Conservation (phyloP, 305 asterid genomes). For the Rubia tinctorum region DNA sequence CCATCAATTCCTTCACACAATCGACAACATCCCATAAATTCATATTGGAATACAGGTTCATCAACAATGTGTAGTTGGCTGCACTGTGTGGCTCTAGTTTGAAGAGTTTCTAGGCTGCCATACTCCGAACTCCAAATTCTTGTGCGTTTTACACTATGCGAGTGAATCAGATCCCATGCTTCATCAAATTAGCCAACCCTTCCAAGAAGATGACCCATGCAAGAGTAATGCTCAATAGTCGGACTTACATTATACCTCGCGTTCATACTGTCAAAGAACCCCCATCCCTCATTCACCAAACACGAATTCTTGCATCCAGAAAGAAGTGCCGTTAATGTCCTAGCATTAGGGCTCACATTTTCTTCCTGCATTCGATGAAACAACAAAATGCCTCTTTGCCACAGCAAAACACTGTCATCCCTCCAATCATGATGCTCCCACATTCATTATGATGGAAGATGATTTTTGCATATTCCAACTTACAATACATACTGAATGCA, state of each 20-base stretch:
- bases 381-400: conserved; percentile 44
- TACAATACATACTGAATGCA: no score
- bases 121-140: conserved; percentile 41
- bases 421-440: conserved; percentile 53
- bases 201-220: conserved; percentile 70
- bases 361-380: conserved; percentile 39
- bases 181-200: conserved; percentile 57
- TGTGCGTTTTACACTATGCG: conserved; percentile 37
- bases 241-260: conserved; percentile 36
- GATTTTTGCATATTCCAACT: no score
- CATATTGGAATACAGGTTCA: no score
- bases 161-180: conserved; percentile 60
- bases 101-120: conserved; percentile 49
- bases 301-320: conserved; percentile 51
- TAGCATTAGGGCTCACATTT: conserved; percentile 44
- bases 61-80: no score
- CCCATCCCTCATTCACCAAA: conserved; percentile 48
- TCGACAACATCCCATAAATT: no score
- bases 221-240: conserved; percentile 54
- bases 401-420: conserved; percentile 38
- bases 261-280: conserved; percentile 44
- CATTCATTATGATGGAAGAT: no score
- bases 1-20: no score
- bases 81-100: conserved; percentile 3
- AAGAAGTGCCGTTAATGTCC: conserved; percentile 60